Conservation (phyloP, 768 basidiomycete species). For the Lactifluus pinguis region DNA sequence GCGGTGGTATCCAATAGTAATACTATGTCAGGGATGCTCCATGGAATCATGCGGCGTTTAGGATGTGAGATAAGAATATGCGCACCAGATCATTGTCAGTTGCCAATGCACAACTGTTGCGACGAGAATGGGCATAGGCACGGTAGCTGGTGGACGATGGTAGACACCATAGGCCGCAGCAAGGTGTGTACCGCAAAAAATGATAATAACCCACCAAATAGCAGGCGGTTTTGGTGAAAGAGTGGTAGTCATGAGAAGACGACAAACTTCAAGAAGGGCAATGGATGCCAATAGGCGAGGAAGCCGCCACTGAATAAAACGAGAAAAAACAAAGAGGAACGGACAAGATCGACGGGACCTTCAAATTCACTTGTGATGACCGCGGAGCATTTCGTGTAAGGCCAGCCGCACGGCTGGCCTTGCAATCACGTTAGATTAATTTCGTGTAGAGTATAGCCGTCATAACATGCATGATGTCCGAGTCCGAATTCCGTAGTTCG, state of each 20-base stretch:
- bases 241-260: neutral
- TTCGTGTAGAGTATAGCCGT: no score
- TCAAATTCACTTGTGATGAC: no score
- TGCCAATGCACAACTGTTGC: constrained; percentile 60
- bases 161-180: constrained; percentile 45
- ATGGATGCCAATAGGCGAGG: neutral
- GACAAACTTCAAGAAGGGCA: neutral
- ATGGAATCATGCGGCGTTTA: neutral
- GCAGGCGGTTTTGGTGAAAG: constrained; percentile 1
- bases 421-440: no score
- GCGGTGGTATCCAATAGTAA: constrained; percentile 71
- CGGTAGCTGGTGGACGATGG: constrained; percentile 37
- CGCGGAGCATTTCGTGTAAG: no score
- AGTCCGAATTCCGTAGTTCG: no score
- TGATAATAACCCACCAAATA: constrained; percentile 57
- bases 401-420: no score
- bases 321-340: neutral
- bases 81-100: constrained; percentile 59
- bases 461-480: no score
- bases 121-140: constrained; percentile 38
- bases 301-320: neutral
- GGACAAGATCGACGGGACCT: neutral
- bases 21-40: constrained; percentile 29
- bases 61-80: neutral
- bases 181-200: constrained; percentile 50